Evolutionary conservation across 345 rosid species (phyloP), one percentile per base, ranked within the genome.

Genomic region (Crucihimalaya himalaica): DNA sequence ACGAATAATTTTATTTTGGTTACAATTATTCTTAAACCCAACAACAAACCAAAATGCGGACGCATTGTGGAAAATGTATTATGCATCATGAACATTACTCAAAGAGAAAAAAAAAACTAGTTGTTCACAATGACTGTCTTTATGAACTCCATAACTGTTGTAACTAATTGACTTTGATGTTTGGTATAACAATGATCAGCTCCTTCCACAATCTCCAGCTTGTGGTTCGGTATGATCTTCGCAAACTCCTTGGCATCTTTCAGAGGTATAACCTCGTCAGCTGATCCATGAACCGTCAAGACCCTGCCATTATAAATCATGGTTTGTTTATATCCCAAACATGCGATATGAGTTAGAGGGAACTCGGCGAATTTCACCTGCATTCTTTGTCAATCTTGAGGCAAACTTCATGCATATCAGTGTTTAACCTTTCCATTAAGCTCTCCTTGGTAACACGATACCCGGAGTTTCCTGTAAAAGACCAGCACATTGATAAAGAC

Each of bases 211-310:
- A 85, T 83, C 58, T 79, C 83, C 60, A 90, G 51, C 65, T 82
- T 76, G 75, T 86, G 93, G 80, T 85, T 90, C 7, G 81, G 80
- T 61, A 90, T 85, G 73, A 86, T 67, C 75, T 85, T 88, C 10
- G 77, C 85, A 67, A 90, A 86, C 55, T 85, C 83, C 4, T 46
- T n/a, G 2, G 93, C 93, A 79, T 90, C 93, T 76, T 78, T 83
- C 25, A 76, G 72, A 0, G 88, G 87, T 37, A 90, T 86, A 28
- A 79, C 34, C 57, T 77, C 62, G 28, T 90, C 96, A 35, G 71
- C 80, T 40, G 88, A 66, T 78, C 93, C 96, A 39, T 90, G 91
- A 60, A 90, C 79, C 14, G 93, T 88, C 85, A 88, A 70, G 39
- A 88, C 87, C 81, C 92, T 85, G 27, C 54, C 54, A 48, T 4